Base-by-base conservation (phyloP, 2,329 filamentous ascomycete genomes). In the Lachnellula arida region DNA sequence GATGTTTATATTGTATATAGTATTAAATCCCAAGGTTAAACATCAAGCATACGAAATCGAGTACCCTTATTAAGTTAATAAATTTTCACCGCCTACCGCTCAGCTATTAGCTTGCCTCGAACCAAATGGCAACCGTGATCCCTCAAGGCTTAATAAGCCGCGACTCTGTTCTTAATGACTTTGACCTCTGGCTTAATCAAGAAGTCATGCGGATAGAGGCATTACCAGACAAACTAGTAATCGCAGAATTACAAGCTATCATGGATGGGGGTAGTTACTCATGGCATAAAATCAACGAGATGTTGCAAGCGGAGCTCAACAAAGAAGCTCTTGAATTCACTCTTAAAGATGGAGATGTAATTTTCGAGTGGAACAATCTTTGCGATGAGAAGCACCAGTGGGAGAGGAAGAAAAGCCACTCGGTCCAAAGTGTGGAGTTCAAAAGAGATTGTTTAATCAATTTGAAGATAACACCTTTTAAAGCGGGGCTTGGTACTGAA, bases 361-460 rank as follows among this genome's bases (percentile, higher is more conserved):
- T 61, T 25, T 61, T 61, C 40, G 34, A 61, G 46, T 61, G 17
- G 50, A 61, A 61, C 46, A 60, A 58, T 46, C 51, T 61, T 23
- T 61, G 44, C 40, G 35, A 60, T 46, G 34, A 61, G 49, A 61
- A 60, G 49, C 53, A 37, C 44, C 32, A 46, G 40, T 61, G 25
- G 49, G 57, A 61, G 44, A 49, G 46, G 52, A 58, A 56, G 19
- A 32, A 53, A 28, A 28, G 39, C 40, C 54, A 60, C 15, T 61
- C 28, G 40, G 15, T 35, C 22, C 53, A 58, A 22, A 14, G 35
- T 54, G 39, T 35, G 3, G 34, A 54, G 19, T 61, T 61, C n/a
- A 58, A 61, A 44, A 57, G 39, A 37, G 59, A 57, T 53, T 61
- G 51, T 37, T 53, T 60, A 17, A 60, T 60, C 28, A 60, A 60